Conservation (phyloP, 805 yeast genomes). For the Wickerhamomyces tratensis region DNA sequence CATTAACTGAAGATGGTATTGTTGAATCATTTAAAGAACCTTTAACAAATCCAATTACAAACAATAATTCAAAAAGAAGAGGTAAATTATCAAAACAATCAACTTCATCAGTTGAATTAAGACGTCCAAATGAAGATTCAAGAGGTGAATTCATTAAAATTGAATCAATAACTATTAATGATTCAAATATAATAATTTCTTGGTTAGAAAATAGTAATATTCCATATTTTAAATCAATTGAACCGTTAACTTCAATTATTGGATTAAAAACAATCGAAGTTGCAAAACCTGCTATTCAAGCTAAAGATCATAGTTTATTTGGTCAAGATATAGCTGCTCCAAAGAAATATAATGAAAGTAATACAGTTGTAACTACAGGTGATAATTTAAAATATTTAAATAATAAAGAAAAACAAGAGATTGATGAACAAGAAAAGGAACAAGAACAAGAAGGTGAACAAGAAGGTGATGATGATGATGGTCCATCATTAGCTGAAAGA, state of each 20-base stretch:
- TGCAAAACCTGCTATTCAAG: slow-evolving; percentile 29
- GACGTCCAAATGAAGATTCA: slow-evolving; percentile 33
- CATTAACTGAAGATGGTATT: slow-evolving; percentile 65
- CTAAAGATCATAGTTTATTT: slow-evolving; percentile 29
- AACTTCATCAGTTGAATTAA: slow-evolving; percentile 33
- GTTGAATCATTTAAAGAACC: slow-evolving; percentile 67
- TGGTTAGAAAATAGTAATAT: slow-evolving; percentile 58
- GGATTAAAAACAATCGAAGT: slow-evolving; percentile 19
- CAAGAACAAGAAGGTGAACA: slow-evolving; percentile 31
- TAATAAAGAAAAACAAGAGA: slow-evolving; percentile 23
- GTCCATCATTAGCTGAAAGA: slow-evolving; percentile 47
- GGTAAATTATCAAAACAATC: slow-evolving; percentile 43
- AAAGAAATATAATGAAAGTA: slow-evolving; percentile 48
- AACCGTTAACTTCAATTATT: slow-evolving; percentile 3
- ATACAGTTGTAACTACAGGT: slow-evolving; percentile 55
- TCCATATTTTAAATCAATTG: slow-evolving; percentile 46
- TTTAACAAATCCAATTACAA: slow-evolving; percentile 12
- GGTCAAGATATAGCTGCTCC: slow-evolving; percentile 42
- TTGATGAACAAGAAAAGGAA: slow-evolving; percentile 17
- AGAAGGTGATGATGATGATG: slow-evolving; percentile 28
- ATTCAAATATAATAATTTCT: slow-evolving; percentile 29
- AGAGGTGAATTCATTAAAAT: background rate
- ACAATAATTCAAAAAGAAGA: slow-evolving; percentile 29
- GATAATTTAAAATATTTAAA: slow-evolving; percentile 49
- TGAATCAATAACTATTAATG: slow-evolving; percentile 9